These are phyloP conservation scores for Dendrocalamus latiflorus DNA, from an alignment of 202 grass and related monocot species.

Conservation along the genomic window DNA sequence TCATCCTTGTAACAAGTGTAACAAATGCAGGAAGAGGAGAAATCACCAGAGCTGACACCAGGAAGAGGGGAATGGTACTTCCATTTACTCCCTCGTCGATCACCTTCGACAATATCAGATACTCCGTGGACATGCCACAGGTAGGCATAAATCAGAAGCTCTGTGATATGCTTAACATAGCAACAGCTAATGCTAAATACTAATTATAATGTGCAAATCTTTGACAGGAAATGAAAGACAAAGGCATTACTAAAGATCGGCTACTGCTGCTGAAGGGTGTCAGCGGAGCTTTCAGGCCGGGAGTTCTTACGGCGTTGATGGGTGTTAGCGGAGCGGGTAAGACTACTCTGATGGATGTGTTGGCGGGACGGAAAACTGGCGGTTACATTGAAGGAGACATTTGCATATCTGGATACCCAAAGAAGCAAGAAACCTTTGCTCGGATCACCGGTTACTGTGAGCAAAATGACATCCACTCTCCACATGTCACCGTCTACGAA, in stretches of 20 bases:
- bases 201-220: constrained; percentile 8
- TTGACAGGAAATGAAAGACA: constrained; percentile 85
- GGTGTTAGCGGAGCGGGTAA: constrained; percentile 90
- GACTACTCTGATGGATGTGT: constrained; percentile 93
- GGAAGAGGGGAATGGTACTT: constrained; percentile 84
- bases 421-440: constrained; percentile 97
- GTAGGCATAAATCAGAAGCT: constrained; percentile 33
- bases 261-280: constrained; percentile 77
- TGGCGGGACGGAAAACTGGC: constrained; percentile 85
- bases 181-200: not conserved
- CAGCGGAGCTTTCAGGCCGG: constrained; percentile 82
- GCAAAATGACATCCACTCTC: constrained; percentile 96
- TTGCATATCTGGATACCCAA: constrained; percentile 82
- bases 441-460: constrained; percentile 88
- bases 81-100: constrained; percentile 78
- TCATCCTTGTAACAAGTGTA: constrained; percentile 21
- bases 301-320: constrained; percentile 94
- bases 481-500: constrained; percentile 87
- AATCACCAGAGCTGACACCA: constrained; percentile 37
- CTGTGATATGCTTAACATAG: not conserved
- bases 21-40: constrained; percentile 62
- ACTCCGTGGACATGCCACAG: constrained; percentile 93
- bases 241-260: constrained; percentile 56
- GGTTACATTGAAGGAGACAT: constrained; percentile 89
- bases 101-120: constrained; percentile 74